Base-by-base conservation (phyloP, 768 basidiomycete genomes). In the Leccinum aurantiacum region DNA sequence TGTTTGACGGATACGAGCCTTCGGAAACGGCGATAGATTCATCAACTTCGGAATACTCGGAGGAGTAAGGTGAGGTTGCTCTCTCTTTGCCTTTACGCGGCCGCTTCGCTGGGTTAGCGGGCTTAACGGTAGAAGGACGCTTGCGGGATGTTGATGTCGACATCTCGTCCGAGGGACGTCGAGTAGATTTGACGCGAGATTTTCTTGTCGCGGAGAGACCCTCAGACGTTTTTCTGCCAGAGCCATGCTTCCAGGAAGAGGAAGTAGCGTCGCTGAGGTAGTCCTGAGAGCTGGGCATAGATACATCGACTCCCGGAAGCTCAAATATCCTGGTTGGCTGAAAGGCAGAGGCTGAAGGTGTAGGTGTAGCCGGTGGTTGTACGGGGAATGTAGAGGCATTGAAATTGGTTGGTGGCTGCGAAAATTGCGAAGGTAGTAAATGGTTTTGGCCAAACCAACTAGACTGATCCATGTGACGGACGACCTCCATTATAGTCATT, bases 401-500 rank as follows among this genome's bases (percentile, higher is more conserved):
- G 6, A 22, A n/a, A 63, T 61, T 59, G 31, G n/a, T n/a, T 11
- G 59, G 47, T 7, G 56, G 41, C 54, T 71, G 71, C 44, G 64
- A 63, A 50, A 38, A 44, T 54, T 73, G 71, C 47, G 65, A 63
- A 44, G 31, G 11, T 13, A 67, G 55, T 1, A 58, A 24, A 55
- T 65, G 64, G 58, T 55, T 69, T 46, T 63, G 69, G 58, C 61
- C 44, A 37, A 63, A 38, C 62, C 64, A 60, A 14, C 55, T 63
- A 46, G 66, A 57, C 6, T 68, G 70, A 56, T 69, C 68, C 63
- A 66, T 70, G 48, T 67, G 71, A 57, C 71, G 67, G 48, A 72
- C 58, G n/a, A 73, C 67, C 38, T 72, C 71, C 67, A 71, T 65
- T 46, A 72, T 69, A 10, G 71, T 73, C 71, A 69, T 69, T 9